Evolutionary conservation across 2,329 filamentous ascomycete species (phyloP), one percentile per base, ranked within the genome.

Genomic region (Paracamarosporium sp.): DNA sequence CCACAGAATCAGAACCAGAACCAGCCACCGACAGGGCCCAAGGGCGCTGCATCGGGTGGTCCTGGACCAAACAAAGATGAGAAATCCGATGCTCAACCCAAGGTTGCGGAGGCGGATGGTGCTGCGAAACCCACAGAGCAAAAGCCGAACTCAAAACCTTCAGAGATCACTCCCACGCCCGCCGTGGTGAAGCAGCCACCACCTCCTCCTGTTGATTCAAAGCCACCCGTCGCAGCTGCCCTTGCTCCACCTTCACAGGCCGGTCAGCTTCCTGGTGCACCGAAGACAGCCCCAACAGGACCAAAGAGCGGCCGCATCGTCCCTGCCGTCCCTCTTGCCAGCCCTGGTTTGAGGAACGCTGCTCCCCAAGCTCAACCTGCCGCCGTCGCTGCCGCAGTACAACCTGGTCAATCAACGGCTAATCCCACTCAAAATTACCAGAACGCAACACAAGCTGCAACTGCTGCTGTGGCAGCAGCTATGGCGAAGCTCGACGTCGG

Each of bases 401-500:
- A 75, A 51, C 56, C 72, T 20, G 56, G 68, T 22, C 65, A 68
- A 45, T 45, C 69, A 36, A 27, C 66, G 6, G 61, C 63, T 11
- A 65, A 65, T n/a, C 64, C 70, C 41, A 69, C 66, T 12, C 70
- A 72, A 43, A 64, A 73, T 43, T 70, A 89, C 9, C 83, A 86
- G 61, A 88, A 90, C 76, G 89, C 90, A 1, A 93, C 90, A 0
- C 86, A 89, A 71, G 87, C 89, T 36, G 90, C 90, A 1, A 89
- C 88, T 66, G 90, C 89, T 28, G 90, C 90, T 8, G 90, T 92
- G n/a, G 90, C 90, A 51, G 86, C 89, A 38, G 91, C 91, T 1
- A 92, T 93, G 88, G 89, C 90, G 1, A 90, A 91, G 69, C 82
- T 93, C 24, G 77, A 78, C n/a, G 62, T 79, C 50, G 62, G 54